Percentiles rank a stretch among this genome's conserved stretches.
phyloP scores from a whole-genome alignment of 768 basidiomycete species.

The Mycena chlorophos region DNA sequence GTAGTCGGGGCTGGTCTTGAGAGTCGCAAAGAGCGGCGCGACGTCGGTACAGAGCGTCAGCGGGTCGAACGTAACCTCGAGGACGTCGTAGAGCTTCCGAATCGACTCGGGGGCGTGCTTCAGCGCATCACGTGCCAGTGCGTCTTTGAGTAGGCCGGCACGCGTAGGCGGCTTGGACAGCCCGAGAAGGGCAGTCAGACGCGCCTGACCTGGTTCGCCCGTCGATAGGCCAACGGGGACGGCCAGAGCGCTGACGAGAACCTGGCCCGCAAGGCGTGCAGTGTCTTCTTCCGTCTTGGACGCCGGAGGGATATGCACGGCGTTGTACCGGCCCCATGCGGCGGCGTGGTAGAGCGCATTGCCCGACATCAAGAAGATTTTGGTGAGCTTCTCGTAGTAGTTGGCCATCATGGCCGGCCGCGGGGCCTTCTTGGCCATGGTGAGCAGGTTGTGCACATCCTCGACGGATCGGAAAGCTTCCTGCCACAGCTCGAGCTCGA shows the following conservation, averaged over 20 bases:
- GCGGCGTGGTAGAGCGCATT: conserved; percentile 96
- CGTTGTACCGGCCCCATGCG: conserved; percentile 87
- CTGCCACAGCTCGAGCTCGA: conserved; percentile 98
- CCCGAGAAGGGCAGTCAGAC: conserved; percentile 83
- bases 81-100: conserved; percentile 79
- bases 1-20: conserved; percentile 60
- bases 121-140: conserved; percentile 81
- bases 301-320: conserved; percentile 56
- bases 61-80: conserved; percentile 93
- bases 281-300: conserved; percentile 75
- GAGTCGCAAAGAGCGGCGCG: conserved; percentile 70
- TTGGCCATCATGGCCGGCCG: conserved; percentile 97
- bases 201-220: conserved; percentile 47
- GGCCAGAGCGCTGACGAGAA: conserved; percentile 88
- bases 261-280: conserved; percentile 82
- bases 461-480: conserved; percentile 98
- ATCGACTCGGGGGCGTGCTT: conserved; percentile 73
- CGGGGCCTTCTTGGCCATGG: conserved; percentile 89
- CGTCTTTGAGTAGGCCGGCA: conserved; percentile 81
- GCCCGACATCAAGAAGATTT: conserved; percentile 93
- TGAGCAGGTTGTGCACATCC: conserved; percentile 94
- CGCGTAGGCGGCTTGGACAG: conserved; percentile 83
- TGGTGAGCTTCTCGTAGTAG: conserved; percentile 97
- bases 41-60: conserved; percentile 78
- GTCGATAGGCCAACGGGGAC: conserved; percentile 76